These are phyloP conservation scores for Rhytidhysteron rufulum DNA, from an alignment of 2,329 filamentous ascomycete genomes.

Conservation along the genomic window DNA sequence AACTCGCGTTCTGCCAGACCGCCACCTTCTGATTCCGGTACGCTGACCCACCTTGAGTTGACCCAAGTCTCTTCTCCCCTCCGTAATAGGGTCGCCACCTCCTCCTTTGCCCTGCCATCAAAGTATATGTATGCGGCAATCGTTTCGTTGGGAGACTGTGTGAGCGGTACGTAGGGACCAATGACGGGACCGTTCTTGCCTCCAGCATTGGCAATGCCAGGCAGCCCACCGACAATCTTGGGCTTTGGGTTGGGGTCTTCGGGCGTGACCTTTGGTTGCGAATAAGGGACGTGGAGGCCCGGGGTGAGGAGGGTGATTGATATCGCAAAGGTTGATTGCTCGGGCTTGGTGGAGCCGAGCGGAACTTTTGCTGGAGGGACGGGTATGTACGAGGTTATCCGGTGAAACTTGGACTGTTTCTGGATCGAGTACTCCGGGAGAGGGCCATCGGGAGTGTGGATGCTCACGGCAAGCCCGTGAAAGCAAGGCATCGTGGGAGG, in stretches of 20 bases:
- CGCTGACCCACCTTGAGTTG: slow-evolving; percentile 95
- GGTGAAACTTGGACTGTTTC: slow-evolving; percentile 83
- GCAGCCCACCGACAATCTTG: slow-evolving; percentile 72
- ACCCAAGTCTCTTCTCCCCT: slow-evolving; percentile 98
- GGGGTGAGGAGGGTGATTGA: slow-evolving; percentile 94
- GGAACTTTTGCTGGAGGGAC: slow-evolving; percentile 83
- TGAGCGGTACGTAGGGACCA: slow-evolving; percentile 86
- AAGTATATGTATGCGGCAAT: slow-evolving; percentile 99
- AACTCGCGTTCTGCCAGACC: slow-evolving; percentile 96
- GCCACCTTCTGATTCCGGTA: slow-evolving; percentile 85
- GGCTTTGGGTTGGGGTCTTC: slow-evolving; percentile 77
- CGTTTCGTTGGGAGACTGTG: slow-evolving; percentile 89
- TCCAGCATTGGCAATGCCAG: slow-evolving; percentile 47
- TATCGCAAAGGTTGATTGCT: slow-evolving; percentile 95
- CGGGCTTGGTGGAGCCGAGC: slow-evolving; percentile 65
- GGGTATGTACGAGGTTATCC: slow-evolving; percentile 96
- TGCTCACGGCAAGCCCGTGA: slow-evolving; percentile 97
- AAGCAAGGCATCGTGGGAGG: slow-evolving; percentile 79
- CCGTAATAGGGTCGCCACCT: slow-evolving; percentile 88
- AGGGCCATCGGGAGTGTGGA: slow-evolving; percentile 76
- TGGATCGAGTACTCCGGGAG: slow-evolving; percentile 92
- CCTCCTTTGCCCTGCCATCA: slow-evolving; percentile 89
- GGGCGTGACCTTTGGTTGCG: slow-evolving; percentile 73
- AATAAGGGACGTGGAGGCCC: slow-evolving; percentile 86
- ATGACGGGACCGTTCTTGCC: slow-evolving; percentile 57